phyloP scores from a whole-genome alignment of 148 eudicot species.

The Fallopia convolvulus region DNA sequence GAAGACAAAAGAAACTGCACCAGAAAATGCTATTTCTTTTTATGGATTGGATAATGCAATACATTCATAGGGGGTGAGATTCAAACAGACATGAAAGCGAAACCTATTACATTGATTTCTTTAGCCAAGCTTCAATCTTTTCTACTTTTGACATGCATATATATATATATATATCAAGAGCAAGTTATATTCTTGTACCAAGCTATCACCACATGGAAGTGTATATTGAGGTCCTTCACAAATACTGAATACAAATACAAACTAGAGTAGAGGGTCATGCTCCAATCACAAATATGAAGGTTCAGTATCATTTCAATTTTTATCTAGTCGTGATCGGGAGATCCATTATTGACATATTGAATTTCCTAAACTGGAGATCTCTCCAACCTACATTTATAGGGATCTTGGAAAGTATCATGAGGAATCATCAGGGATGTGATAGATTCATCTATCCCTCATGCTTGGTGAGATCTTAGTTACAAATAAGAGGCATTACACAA shows the following conservation, averaged over 20 bases:
- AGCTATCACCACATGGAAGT: neutral
- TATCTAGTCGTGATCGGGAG: neutral
- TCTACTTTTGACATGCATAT: neutral
- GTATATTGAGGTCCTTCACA: neutral
- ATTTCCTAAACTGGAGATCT: neutral
- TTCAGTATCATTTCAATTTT: neutral
- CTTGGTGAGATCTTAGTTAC: neutral
- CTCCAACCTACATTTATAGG: neutral
- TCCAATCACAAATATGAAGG: neutral
- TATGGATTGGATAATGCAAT: neutral
- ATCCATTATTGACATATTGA: neutral
- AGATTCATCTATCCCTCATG: neutral
- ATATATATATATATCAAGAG: neutral
- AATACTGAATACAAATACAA: neutral
- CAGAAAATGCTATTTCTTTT: neutral
- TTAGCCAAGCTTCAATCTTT: neutral
- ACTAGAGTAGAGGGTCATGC: neutral
- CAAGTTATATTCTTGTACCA: neutral
- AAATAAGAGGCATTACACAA: neutral
- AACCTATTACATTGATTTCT: neutral
- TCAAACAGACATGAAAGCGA: neutral
- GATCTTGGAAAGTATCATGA: neutral
- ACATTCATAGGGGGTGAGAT: neutral
- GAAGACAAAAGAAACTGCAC: neutral
- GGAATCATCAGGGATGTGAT: neutral